Percentiles rank a stretch among this genome's conserved stretches.
Evolutionary conservation across 495 filamentous ascomycete species (phyloP).

Genomic region (Daldinia concentrica): DNA sequence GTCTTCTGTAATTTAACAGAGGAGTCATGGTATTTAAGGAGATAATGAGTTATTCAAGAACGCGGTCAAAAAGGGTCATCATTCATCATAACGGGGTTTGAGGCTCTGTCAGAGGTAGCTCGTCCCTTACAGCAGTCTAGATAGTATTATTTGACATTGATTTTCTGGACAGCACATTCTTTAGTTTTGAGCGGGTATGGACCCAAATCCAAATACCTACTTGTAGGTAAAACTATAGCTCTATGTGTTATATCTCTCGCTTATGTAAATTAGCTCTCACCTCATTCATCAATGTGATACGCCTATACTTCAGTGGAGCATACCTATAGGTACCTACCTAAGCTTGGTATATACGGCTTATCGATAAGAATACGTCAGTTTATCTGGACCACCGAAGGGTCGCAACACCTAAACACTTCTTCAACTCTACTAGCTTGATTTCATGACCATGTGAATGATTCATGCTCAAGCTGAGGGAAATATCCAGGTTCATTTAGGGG

Average conservation of each 20-base stretch:
- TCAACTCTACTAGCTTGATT: not conserved
- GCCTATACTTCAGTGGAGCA: not conserved
- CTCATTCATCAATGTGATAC: not conserved
- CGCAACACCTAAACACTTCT: not conserved
- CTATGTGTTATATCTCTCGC: not conserved
- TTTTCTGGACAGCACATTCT: not conserved
- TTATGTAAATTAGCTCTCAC: not conserved
- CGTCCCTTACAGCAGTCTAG: not conserved
- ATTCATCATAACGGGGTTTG: not conserved
- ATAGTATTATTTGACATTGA: slow-evolving; percentile 3
- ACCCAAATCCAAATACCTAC: not conserved
- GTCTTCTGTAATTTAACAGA: not conserved
- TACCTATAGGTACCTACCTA: no score
- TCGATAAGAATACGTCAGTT: slow-evolving; percentile 41
- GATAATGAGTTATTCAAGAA: not conserved
- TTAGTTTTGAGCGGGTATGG: not conserved
- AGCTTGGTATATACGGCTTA: not conserved
- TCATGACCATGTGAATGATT: not conserved
- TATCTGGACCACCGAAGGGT: not conserved
- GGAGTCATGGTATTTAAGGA: not conserved
- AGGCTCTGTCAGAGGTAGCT: not conserved
- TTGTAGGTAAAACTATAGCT: not conserved
- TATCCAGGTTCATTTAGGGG: not conserved
- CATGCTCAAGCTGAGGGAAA: not conserved
- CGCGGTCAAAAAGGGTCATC: not conserved